These are phyloP conservation scores for Areca catechu DNA, from an alignment of 176 grass and related monocot genomes.

Conservation along the genomic window DNA sequence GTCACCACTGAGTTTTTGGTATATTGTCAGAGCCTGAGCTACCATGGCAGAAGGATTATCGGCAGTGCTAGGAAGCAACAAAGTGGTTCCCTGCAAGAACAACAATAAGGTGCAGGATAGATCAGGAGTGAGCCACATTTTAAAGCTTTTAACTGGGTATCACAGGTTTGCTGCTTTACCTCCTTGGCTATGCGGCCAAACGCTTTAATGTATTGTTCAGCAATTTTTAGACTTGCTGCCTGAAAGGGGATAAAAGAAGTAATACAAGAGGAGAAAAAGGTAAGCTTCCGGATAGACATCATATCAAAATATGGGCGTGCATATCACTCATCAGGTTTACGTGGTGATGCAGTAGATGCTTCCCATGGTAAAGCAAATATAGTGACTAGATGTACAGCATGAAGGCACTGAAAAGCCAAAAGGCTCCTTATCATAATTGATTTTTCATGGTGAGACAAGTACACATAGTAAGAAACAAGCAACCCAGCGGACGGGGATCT, in stretches of 20 bases:
- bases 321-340: too few species aligned
- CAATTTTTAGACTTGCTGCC: slow-evolving; percentile 75
- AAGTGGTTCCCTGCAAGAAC: slow-evolving; percentile 47
- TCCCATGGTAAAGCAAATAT: too few species aligned
- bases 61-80: slow-evolving; percentile 53
- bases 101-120: background rate
- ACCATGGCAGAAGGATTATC: slow-evolving; percentile 54
- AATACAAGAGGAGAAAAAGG: background rate
- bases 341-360: too few species aligned
- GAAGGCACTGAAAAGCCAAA: too few species aligned
- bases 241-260: slow-evolving; percentile 11
- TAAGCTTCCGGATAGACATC: too few species aligned
- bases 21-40: slow-evolving; percentile 71
- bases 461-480: background rate
- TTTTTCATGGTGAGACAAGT: too few species aligned
- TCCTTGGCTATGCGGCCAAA: slow-evolving; percentile 63
- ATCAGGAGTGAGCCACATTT: slow-evolving; percentile 4
- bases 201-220: slow-evolving; percentile 79
- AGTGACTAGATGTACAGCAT: too few species aligned
- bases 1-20: slow-evolving; percentile 19
- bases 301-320: too few species aligned
- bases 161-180: slow-evolving; percentile 26
- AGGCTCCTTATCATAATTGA: too few species aligned
- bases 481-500: slow-evolving; percentile 10
- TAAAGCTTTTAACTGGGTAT: background rate